phyloP scores from a whole-genome alignment of 108 stramenopile species.

The Mediolabrus comicus region DNA sequence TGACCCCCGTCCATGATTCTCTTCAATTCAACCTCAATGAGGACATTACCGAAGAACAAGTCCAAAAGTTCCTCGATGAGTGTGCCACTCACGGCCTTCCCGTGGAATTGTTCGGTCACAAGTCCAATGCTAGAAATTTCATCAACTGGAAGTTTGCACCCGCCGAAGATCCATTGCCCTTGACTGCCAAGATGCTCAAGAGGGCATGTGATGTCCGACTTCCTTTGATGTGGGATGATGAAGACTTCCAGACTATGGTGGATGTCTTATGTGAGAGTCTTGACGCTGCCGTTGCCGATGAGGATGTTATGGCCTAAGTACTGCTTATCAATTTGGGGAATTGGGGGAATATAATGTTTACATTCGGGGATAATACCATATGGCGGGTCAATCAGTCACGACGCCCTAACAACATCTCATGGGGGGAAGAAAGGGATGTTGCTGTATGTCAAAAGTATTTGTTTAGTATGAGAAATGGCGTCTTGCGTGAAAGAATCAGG shows the following conservation, averaged over 20 bases:
- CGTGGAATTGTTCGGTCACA: constrained; percentile 87
- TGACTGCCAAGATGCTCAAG: constrained; percentile 79
- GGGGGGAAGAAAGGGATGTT: neutral
- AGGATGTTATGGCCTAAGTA: neutral
- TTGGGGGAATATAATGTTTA: neutral
- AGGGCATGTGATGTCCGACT: constrained; percentile 86
- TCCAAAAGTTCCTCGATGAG: constrained; percentile 71
- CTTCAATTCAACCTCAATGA: constrained; percentile 80
- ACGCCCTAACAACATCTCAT: neutral
- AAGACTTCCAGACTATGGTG: constrained; percentile 81
- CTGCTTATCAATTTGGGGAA: neutral
- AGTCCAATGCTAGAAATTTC: constrained; percentile 86
- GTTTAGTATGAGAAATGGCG: neutral
- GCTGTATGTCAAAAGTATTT: neutral
- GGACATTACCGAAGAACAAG: constrained; percentile 65
- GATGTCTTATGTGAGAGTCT: constrained; percentile 73
- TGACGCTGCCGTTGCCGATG: constrained; percentile 47
- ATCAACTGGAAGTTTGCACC: constrained; percentile 91
- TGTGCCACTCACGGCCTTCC: constrained; percentile 78
- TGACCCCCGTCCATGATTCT: constrained; percentile 85
- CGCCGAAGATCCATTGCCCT: constrained; percentile 77
- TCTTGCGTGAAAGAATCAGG: neutral
- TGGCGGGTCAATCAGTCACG: neutral
- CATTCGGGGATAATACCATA: neutral
- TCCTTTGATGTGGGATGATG: constrained; percentile 89